Evolutionary conservation across 2,329 filamentous ascomycete species (phyloP).

Genomic region (Plenodomus lindquistii): DNA sequence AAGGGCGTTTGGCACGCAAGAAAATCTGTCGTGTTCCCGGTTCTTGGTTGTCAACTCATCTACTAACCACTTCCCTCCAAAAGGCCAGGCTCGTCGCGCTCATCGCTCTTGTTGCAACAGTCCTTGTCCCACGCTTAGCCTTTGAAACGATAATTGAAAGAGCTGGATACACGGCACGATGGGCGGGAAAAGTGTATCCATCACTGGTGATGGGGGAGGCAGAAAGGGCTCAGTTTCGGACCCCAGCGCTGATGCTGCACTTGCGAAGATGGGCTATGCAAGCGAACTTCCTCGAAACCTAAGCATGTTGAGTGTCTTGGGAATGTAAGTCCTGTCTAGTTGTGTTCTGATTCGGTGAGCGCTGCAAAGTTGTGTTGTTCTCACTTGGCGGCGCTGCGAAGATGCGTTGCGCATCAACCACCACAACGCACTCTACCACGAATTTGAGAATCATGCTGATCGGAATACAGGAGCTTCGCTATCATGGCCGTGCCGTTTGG

Average conservation of each 20-base stretch:
- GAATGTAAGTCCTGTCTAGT: conserved; percentile 58
- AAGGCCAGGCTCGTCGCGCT: background rate
- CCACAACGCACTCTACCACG: background rate
- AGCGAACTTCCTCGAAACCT: conserved; percentile 67
- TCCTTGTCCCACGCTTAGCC: background rate
- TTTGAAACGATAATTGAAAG: background rate
- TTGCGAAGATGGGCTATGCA: conserved; percentile 70
- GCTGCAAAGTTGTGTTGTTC: too few relatives aligned
- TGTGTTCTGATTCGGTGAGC: too few relatives aligned
- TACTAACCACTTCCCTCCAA: background rate
- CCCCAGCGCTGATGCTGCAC: conserved; percentile 60
- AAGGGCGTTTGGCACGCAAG: conserved; percentile 2
- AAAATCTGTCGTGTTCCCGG: background rate
- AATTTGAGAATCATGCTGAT: conserved; percentile 7
- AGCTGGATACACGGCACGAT: conserved; percentile 9
- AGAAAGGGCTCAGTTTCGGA: conserved; percentile 32
- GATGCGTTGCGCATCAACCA: background rate
- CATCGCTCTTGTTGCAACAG: background rate
- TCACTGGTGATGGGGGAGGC: conserved; percentile 20
- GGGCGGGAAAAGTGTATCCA: conserved; percentile 23
- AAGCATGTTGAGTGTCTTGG: conserved; percentile 71
- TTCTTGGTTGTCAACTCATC: conserved; percentile 1
- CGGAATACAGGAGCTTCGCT: conserved; percentile 61
- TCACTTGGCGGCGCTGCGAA: background rate
- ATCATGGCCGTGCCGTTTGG: conserved; percentile 76